These are phyloP conservation scores for Tarenaya hassleriana DNA, from an alignment of 345 rosid species.

Conservation along the genomic window DNA sequence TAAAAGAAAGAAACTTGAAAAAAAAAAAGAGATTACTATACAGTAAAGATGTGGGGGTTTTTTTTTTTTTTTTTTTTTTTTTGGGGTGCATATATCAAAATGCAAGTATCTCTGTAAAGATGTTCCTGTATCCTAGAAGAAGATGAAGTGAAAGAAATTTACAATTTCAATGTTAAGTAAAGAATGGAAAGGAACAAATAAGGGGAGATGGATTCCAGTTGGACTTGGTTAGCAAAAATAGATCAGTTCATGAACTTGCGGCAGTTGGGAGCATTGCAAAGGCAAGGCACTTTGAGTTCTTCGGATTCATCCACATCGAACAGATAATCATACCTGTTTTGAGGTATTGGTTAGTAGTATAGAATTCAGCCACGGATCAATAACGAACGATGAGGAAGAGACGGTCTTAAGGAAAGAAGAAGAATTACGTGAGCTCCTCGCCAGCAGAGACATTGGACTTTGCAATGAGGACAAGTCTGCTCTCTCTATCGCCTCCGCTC, in stretches of 20 bases:
- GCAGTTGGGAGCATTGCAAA: constrained; percentile 68
- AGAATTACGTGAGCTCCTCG: constrained; percentile 75
- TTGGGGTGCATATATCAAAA: too few relatives aligned
- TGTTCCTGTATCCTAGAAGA: too few relatives aligned
- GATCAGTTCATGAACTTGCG: constrained; percentile 67
- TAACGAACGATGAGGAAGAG: background rate
- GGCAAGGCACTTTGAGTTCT: constrained; percentile 78
- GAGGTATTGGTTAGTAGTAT: background rate
- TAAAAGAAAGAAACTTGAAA: too few relatives aligned
- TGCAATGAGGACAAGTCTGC: constrained; percentile 81
- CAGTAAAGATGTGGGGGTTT: too few relatives aligned
- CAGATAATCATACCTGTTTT: constrained; percentile 75
- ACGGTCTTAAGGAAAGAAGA: background rate
- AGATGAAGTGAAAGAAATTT: too few relatives aligned
- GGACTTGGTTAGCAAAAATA: too few relatives aligned
- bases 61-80: too few relatives aligned
- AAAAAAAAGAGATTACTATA: too few relatives aligned
- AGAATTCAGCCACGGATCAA: too few relatives aligned
- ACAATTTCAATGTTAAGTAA: background rate
- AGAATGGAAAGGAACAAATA: background rate
- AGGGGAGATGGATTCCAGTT: too few relatives aligned
- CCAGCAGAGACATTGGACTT: constrained; percentile 65
- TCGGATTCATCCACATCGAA: constrained; percentile 79
- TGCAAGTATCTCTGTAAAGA: too few relatives aligned
- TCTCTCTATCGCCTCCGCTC: constrained; percentile 59